A percentile compares a stretch with the other conserved stretches of the same genome.
phyloP scores from a whole-genome alignment of 768 basidiomycete species.

The Stropharia rugosoannulata region DNA sequence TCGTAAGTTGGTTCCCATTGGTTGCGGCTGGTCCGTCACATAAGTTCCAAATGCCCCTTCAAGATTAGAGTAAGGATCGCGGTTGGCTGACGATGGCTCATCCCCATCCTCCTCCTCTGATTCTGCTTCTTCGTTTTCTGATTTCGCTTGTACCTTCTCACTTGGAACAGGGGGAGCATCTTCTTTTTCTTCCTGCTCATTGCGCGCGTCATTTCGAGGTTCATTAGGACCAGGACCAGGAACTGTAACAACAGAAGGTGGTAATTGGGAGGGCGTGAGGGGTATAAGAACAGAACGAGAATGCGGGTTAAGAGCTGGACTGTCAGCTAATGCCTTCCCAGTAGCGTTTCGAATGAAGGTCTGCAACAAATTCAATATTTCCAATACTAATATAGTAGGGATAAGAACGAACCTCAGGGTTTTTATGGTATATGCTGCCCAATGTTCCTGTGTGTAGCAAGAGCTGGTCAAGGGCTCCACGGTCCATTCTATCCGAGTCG shows the following conservation, averaged over 20 bases:
- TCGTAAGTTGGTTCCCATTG: conserved; percentile 46
- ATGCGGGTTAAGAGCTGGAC: conserved; percentile 83
- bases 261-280: conserved; percentile 50
- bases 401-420: conserved; percentile 69
- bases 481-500: conserved; percentile 96
- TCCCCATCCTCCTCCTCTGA: conserved; percentile 39
- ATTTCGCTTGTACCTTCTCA: conserved; percentile 16
- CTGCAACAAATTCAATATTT: conserved; percentile 31
- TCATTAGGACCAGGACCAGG: conserved; percentile 66
- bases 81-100: conserved; percentile 17
- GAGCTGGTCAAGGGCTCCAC: conserved; percentile 92
- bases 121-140: conserved; percentile 22
- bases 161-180: conserved; percentile 28
- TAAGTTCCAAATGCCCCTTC: conserved; percentile 77
- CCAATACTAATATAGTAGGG: not conserved
- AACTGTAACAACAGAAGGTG: conserved; percentile 45
- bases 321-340: conserved; percentile 81
- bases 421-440: conserved; percentile 97
- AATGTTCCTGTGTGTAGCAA: conserved; percentile 91
- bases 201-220: conserved; percentile 29
- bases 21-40: conserved; percentile 68
- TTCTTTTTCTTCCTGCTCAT: conserved; percentile 23
- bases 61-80: conserved; percentile 84
- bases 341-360: conserved; percentile 92
- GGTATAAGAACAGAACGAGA: conserved; percentile 74